phyloP scores from a whole-genome alignment of 306 rosid species.

The Aeschynomene evenia region DNA sequence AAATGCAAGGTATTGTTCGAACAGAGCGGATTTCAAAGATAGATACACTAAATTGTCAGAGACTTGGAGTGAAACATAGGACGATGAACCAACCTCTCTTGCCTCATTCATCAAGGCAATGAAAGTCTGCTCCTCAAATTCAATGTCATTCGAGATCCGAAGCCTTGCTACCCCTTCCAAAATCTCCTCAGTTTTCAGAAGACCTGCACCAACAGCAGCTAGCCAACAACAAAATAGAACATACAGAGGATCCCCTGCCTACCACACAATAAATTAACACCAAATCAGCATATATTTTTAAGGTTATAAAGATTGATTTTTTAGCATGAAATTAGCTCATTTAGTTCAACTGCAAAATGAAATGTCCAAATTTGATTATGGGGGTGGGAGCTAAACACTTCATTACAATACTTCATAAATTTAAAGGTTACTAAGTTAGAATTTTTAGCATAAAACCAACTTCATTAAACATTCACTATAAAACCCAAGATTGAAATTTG shows the following conservation, averaged over 20 bases:
- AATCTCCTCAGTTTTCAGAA: slow-evolving; percentile 93
- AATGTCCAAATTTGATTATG: neutral
- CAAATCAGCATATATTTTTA: slow-evolving; percentile 3
- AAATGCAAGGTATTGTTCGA: slow-evolving; percentile 18
- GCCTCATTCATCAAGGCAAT: slow-evolving; percentile 79
- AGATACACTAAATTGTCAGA: neutral
- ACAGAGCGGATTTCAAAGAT: neutral
- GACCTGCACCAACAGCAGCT: slow-evolving; percentile 91
- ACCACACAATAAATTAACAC: slow-evolving; percentile 28
- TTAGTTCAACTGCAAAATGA: neutral
- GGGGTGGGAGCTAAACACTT: neutral
- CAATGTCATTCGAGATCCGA: slow-evolving; percentile 73
- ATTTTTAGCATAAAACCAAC: neutral
- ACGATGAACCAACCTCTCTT: slow-evolving; percentile 66
- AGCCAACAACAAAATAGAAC: slow-evolving; percentile 86
- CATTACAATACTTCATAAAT: slow-evolving; percentile 32
- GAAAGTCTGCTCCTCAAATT: slow-evolving; percentile 88
- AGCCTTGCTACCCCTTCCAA: slow-evolving; percentile 87
- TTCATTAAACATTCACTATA: neutral
- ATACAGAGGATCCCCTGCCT: slow-evolving; percentile 92
- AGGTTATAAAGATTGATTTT: neutral
- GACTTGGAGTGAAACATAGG: neutral
- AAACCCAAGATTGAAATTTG: neutral
- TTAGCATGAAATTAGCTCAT: neutral
- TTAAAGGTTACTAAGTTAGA: neutral